Conservation (phyloP, 2,329 filamentous ascomycete species). For the Penicillium sp. region DNA sequence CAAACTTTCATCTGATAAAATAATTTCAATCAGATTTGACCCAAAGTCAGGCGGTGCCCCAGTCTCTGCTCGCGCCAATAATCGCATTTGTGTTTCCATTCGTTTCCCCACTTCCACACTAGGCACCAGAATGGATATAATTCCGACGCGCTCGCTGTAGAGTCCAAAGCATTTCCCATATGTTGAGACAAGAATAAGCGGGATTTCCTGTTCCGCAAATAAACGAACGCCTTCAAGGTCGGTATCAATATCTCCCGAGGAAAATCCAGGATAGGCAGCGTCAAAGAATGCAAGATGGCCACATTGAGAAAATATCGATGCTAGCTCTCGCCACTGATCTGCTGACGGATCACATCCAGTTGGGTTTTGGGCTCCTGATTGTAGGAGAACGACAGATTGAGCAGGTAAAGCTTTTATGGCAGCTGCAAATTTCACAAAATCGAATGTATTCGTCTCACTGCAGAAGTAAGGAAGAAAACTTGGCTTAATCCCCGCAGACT, state of each 20-base stretch:
- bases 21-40: slow-evolving; percentile 13
- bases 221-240: slow-evolving; percentile 15
- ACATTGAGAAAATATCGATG: slow-evolving; percentile 9
- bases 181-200: slow-evolving; percentile 15
- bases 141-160: slow-evolving; percentile 20
- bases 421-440: slow-evolving; percentile 9
- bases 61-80: slow-evolving; percentile 12
- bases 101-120: slow-evolving; percentile 10
- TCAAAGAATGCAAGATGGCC: slow-evolving; percentile 22
- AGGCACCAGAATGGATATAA: slow-evolving; percentile 13
- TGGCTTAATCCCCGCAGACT: slow-evolving; percentile 13
- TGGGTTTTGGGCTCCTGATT: slow-evolving; percentile 20
- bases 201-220: slow-evolving; percentile 16
- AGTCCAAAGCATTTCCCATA: slow-evolving; percentile 21
- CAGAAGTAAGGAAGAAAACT: slow-evolving; percentile 15
- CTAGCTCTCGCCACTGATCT: slow-evolving; percentile 15
- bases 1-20: slow-evolving; percentile 9
- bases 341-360: slow-evolving; percentile 19
- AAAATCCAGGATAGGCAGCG: slow-evolving; percentile 19
- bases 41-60: slow-evolving; percentile 20
- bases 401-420: slow-evolving; percentile 9
- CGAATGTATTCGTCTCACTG: slow-evolving; percentile 16
- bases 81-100: slow-evolving; percentile 10
- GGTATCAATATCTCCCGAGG: slow-evolving; percentile 17
- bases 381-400: slow-evolving; percentile 20